A percentile compares a stretch with the other conserved stretches of the same genome.
phyloP scores from a whole-genome alignment of 306 rosid genomes.

The Vicia villosa region DNA sequence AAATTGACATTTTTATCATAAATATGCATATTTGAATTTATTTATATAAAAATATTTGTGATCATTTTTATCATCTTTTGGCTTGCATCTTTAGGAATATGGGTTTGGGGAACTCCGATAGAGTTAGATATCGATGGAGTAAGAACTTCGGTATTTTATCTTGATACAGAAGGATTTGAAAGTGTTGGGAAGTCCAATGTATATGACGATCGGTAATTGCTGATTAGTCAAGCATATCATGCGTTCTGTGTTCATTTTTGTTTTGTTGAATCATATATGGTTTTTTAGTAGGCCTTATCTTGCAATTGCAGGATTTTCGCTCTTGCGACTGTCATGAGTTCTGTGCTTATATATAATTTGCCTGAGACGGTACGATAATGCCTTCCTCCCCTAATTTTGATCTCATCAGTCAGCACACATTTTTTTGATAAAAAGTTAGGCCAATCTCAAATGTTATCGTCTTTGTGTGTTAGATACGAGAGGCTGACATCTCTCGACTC shows the following conservation, averaged over 20 bases:
- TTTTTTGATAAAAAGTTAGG: constrained; percentile 4
- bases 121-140: constrained; percentile 84
- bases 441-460: constrained; percentile 27
- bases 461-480: constrained; percentile 73
- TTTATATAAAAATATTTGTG: constrained; percentile 11
- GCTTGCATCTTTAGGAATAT: constrained; percentile 62
- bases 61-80: constrained; percentile 29
- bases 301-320: constrained; percentile 81
- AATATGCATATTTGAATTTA: constrained; percentile 28
- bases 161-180: constrained; percentile 98
- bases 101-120: constrained; percentile 96
- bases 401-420: not conserved
- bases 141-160: constrained; percentile 84
- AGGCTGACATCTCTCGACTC: constrained; percentile 93
- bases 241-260: constrained; percentile 16
- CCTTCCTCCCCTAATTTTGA: constrained; percentile 13
- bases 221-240: constrained; percentile 33
- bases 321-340: constrained; percentile 93
- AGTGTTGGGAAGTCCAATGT: constrained; percentile 96
- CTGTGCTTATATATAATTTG: constrained; percentile 88
- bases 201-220: constrained; percentile 92
- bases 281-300: constrained; percentile 26
- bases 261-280: constrained; percentile 15
- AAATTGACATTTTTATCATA: constrained; percentile 36
- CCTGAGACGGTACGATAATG: constrained; percentile 83